phyloP scores from a whole-genome alignment of 768 basidiomycete genomes.

The Trametes cingulata region DNA sequence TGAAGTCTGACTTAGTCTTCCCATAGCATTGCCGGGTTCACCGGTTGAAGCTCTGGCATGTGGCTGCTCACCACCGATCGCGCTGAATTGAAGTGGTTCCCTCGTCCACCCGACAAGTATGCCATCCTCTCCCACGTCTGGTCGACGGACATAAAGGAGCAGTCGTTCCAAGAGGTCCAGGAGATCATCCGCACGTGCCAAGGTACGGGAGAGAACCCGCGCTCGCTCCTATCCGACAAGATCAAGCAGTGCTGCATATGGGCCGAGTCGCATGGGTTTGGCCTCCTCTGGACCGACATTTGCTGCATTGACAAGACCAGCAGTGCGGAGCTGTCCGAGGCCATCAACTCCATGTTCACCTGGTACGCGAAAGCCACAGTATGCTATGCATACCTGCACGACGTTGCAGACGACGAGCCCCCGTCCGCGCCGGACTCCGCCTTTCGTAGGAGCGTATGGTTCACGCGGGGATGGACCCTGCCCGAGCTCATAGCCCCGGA shows the following conservation, averaged over 20 bases:
- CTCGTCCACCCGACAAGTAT: neutral
- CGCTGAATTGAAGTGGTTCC: neutral
- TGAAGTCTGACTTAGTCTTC: no score
- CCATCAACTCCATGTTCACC: slow-evolving; percentile 18
- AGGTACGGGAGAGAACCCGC: neutral
- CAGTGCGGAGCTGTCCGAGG: slow-evolving; percentile 20
- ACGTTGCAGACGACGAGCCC: neutral
- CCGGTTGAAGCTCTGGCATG: neutral
- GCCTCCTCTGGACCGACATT: slow-evolving; percentile 1
- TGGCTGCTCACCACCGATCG: neutral
- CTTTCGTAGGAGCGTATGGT: neutral
- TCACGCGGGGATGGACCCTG: slow-evolving; percentile 16
- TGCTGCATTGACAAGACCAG: slow-evolving; percentile 22
- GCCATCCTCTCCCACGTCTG: slow-evolving; percentile 10
- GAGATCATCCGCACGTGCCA: neutral
- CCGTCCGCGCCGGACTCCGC: neutral
- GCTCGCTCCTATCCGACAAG: neutral
- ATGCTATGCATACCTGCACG: neutral
- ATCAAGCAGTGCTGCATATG: neutral
- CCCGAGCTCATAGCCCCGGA: neutral
- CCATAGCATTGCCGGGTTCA: neutral
- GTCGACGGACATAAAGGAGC: neutral
- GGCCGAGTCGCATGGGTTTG: neutral
- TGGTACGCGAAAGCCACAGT: neutral
- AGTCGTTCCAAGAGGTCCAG: slow-evolving; percentile 2